Base-by-base conservation (phyloP, 768 basidiomycete genomes). In the Mrakia frigida region DNA sequence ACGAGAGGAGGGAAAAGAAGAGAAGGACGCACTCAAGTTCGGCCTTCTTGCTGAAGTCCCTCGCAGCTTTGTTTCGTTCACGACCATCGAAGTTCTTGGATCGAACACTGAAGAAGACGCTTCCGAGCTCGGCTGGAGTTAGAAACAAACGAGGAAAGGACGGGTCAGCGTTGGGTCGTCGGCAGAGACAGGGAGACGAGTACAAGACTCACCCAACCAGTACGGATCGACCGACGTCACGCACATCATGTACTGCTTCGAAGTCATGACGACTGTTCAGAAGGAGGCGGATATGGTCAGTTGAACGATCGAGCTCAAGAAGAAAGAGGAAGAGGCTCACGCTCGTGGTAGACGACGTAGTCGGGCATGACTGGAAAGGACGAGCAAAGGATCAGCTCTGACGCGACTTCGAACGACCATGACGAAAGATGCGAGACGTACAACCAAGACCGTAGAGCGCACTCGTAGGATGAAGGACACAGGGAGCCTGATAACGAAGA, bases 191-290 rank as follows among this genome's bases (percentile, higher is more conserved):
- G n/a, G 35, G 21, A 52, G 39, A 37, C 63, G 80, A 78, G 21
- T 21, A 41, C 75, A 60, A 78, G 63, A 78, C 87, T 82, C 84
- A 92, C 94, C 94, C 50, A 98, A 88, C 97, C 97, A 99, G 84
- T 94, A 94, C 4, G 97, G 90, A 82, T 98, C 94, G 78, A 98
- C 92, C 0, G 96, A 90, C 3, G 97, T 98, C n/a, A 99, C 97
- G 83, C 94, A 94, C 25, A 95, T 96, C 95, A 98, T 97, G 85
- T 99, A 99, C 78, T 84, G 85, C 80, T 84, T 83, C 25, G 75
- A 60, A 53, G 70, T 61, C 41, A 78, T 68, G 61, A 72, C 79
- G 77, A 41, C 82, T 82, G 63, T 23, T 25, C 13, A n/a, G 5
- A 23, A 77, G 21, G 21, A n/a, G 25, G 43, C 18, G 9, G 7